These are phyloP conservation scores for Hibiscus mutabilis DNA, from an alignment of 345 rosid genomes.

Conservation along the genomic window DNA sequence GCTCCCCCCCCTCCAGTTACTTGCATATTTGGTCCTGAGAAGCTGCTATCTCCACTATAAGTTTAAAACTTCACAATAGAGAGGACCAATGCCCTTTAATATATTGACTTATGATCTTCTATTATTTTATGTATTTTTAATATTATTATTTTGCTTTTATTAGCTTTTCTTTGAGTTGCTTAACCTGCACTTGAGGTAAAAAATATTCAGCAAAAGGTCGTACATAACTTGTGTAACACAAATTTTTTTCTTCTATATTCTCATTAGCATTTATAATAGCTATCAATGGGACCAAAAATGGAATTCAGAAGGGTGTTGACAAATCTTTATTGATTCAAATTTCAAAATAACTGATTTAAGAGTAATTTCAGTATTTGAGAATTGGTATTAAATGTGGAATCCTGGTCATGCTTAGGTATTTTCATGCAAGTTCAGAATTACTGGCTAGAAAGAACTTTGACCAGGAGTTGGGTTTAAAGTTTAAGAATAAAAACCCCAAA, in stretches of 20 bases:
- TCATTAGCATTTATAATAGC: background rate
- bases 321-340: constrained; percentile 3
- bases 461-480: constrained; percentile 40
- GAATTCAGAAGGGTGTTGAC: background rate
- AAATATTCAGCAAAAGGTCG: background rate
- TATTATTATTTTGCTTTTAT: no score
- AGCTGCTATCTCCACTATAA: no score
- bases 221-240: background rate
- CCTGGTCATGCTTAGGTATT: constrained; percentile 35
- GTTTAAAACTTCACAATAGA: background rate
- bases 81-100: no score
- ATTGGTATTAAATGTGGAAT: background rate
- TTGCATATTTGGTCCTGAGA: no score
- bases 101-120: no score
- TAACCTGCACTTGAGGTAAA: background rate
- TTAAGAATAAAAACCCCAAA: constrained; percentile 36
- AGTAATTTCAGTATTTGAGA: background rate
- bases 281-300: background rate
- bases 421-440: constrained; percentile 51
- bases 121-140: no score
- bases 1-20: background rate
- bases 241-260: background rate
- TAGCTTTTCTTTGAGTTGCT: no score
- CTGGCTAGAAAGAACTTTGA: constrained; percentile 42
- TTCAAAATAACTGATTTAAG: constrained; percentile 1